phyloP scores from a whole-genome alignment of 805 yeast genomes.

The Saturnispora quitensis region DNA sequence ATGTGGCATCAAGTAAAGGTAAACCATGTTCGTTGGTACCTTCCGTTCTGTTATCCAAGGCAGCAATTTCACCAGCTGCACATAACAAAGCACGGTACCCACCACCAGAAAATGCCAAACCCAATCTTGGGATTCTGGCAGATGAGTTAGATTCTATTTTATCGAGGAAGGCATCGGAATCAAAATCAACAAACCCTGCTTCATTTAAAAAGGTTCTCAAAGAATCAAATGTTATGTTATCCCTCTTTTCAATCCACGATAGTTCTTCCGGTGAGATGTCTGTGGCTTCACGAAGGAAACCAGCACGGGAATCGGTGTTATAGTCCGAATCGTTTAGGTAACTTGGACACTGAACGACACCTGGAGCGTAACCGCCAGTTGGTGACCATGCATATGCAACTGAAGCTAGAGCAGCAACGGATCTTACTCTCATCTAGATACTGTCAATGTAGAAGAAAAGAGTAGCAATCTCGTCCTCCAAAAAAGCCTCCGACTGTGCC shows the following conservation, averaged over 20 bases:
- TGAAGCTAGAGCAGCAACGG: neutral
- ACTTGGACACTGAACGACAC: constrained; percentile 44
- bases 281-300: constrained; percentile 38
- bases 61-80: constrained; percentile 80
- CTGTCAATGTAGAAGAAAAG: neutral
- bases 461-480: neutral
- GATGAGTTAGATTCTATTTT: constrained; percentile 27
- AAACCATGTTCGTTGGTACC: constrained; percentile 44
- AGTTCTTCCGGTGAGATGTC: constrained; percentile 38
- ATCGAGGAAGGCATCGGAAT: constrained; percentile 34
- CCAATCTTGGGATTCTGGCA: constrained; percentile 36
- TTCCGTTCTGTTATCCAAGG: constrained; percentile 63
- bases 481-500: neutral
- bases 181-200: constrained; percentile 39
- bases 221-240: constrained; percentile 36
- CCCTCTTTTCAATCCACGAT: constrained; percentile 44
- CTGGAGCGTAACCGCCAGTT: constrained; percentile 54
- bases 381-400: constrained; percentile 39
- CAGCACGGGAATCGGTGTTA: constrained; percentile 13
- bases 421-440: neutral
- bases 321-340: constrained; percentile 16
- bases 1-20: constrained; percentile 66
- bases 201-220: constrained; percentile 38
- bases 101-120: constrained; percentile 70
- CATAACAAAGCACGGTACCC: constrained; percentile 83